A percentile compares a stretch with the other conserved stretches of the same genome.
Conservation (phyloP, 2,329 filamentous ascomycete genomes). For the Helminthosporium solani region DNA sequence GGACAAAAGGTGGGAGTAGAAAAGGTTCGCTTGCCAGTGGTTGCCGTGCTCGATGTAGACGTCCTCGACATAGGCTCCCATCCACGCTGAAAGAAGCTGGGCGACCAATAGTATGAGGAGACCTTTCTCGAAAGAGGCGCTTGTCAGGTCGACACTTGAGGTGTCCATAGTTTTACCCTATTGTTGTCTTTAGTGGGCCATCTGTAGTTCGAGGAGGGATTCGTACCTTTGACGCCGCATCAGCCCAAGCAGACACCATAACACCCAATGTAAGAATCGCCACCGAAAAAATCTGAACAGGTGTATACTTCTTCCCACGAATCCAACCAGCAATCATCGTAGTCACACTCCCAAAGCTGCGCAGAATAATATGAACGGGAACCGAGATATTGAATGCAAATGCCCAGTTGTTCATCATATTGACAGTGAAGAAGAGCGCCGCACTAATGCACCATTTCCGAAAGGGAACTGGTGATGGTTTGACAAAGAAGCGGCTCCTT, state of each 20-base stretch:
- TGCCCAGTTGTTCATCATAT: slow-evolving; percentile 94
- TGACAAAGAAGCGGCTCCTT: slow-evolving; percentile 70
- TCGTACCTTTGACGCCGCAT: slow-evolving; percentile 77
- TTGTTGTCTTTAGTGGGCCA: slow-evolving; percentile 9
- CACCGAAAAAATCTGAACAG: slow-evolving; percentile 78
- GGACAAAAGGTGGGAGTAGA: slow-evolving; percentile 81
- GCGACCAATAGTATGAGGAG: slow-evolving; percentile 82
- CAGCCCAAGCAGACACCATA: slow-evolving; percentile 83
- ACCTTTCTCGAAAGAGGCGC: slow-evolving; percentile 63
- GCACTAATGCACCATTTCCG: slow-evolving; percentile 87
- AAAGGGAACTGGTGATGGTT: slow-evolving; percentile 76
- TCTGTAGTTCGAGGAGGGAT: not conserved
- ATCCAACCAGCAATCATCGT: slow-evolving; percentile 90
- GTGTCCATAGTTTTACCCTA: slow-evolving; percentile 48
- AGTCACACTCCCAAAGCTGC: slow-evolving; percentile 92
- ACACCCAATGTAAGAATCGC: slow-evolving; percentile 82
- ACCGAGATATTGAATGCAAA: slow-evolving; percentile 97
- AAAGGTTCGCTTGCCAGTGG: slow-evolving; percentile 93
- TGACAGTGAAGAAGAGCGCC: slow-evolving; percentile 86
- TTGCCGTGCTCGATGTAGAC: slow-evolving; percentile 83
- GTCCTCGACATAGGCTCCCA: slow-evolving; percentile 92
- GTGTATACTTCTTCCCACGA: slow-evolving; percentile 81
- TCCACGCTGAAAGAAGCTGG: slow-evolving; percentile 86
- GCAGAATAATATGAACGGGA: slow-evolving; percentile 92
- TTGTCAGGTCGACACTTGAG: slow-evolving; percentile 40